phyloP scores from a whole-genome alignment of 1,284 basidiomycete species.

The Tilletia walkeri region DNA sequence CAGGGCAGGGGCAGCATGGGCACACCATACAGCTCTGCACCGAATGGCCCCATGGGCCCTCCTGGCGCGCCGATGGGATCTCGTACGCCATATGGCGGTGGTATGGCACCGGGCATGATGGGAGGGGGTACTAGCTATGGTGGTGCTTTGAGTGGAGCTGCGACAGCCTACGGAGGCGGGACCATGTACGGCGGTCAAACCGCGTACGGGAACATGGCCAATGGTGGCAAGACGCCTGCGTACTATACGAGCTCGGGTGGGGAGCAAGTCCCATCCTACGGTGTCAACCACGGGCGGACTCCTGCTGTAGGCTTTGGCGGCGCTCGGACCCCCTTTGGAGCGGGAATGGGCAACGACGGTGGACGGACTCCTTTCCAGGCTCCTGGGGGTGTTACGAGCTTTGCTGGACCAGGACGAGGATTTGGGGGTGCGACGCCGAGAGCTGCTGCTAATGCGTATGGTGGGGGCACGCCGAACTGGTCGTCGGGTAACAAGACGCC shows the following conservation, averaged over 20 bases:
- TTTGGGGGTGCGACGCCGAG: conserved; percentile 20
- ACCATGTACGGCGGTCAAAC: neutral
- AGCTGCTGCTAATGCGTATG: neutral
- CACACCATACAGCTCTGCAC: neutral
- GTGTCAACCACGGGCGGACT: conserved; percentile 14
- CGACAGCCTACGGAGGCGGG: conserved; percentile 18
- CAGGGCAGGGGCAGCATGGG: neutral
- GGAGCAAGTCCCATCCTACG: conserved; percentile 44
- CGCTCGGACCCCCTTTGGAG: conserved; percentile 4
- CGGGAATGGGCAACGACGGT: neutral
- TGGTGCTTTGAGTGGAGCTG: conserved; percentile 14
- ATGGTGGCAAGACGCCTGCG: conserved; percentile 33
- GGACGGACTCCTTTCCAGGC: conserved; percentile 2
- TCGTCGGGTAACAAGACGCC: conserved; percentile 15
- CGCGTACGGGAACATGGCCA: conserved; percentile 12
- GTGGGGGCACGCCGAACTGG: conserved; percentile 5
- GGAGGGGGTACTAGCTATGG: conserved; percentile 5
- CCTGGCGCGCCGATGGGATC: conserved; percentile 31
- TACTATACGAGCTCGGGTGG: conserved; percentile 31
- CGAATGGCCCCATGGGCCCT: neutral
- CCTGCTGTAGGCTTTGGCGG: neutral
- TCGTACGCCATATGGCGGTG: conserved; percentile 26
- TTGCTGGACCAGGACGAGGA: neutral
- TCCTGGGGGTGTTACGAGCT: neutral
- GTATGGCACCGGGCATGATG: conserved; percentile 11